Evolutionary conservation across 371 early-diverging fungal genomes (phyloP), one percentile per base, ranked within the genome.

Genomic region (Rhizopus delemar): DNA sequence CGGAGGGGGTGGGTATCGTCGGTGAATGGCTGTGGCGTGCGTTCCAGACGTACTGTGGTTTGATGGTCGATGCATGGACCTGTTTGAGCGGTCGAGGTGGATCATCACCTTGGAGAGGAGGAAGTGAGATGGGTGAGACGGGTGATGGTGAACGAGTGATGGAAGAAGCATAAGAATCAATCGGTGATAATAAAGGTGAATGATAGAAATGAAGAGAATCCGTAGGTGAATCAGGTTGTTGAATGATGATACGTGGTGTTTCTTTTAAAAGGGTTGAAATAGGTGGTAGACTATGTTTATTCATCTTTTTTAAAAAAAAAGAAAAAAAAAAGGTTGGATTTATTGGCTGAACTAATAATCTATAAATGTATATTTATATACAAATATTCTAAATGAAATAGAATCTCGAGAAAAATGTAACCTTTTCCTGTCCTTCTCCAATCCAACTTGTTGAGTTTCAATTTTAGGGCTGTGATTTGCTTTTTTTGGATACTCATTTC

Each of bases 341-440:
- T 22, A 22, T 22, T 22, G 22, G 22, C 22, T 22, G 22, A 22
- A 22, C 22, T 22, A 22, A 22, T 22, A 22, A 56, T 41, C 48
- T 41, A 66, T 48, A 58, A 52, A 54, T 46, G 12, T n/a, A 15
- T 8, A 12, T 53, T 52, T 51, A 35, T 57, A 22, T 22, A 22
- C 22, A 22, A 22, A 22, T 22, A 22, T 63, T 41, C 33, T 51
- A 52, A 48, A 46, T 54, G 53, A 51, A 48, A 63, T 53, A 64
- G 71, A 74, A 74, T 32, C 28, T 59, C 32, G 63, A 54, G 70
- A 74, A 70, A 31, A 45, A 56, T 49, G 41, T 39, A 39, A 31
- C 33, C 46, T 45, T 28, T 69, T 70, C 68, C 60, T 54, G 68
- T 68, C 52, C 66, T 71, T 74, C 66, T 59, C 62, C 58, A 68